These are phyloP conservation scores for Aspergillus calidoustus DNA, from an alignment of 2,329 filamentous ascomycete genomes.

Conservation along the genomic window DNA sequence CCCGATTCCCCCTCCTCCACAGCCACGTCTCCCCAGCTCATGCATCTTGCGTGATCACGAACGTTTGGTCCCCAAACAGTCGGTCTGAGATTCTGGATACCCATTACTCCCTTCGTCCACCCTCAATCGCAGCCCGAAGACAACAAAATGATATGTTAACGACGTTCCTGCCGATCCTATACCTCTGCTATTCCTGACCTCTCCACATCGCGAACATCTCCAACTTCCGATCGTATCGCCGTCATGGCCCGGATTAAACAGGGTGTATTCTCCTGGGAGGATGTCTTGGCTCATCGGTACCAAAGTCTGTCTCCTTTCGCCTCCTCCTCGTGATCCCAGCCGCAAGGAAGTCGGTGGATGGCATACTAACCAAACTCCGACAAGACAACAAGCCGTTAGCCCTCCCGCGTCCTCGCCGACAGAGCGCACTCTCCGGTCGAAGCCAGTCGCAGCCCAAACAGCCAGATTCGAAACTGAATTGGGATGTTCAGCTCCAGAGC, in stretches of 20 bases:
- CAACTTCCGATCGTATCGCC: not conserved
- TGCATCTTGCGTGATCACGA: slow-evolving; percentile 11
- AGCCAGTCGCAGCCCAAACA: slow-evolving; percentile 18
- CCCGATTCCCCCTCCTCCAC: not conserved
- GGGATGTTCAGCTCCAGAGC: slow-evolving; percentile 31
- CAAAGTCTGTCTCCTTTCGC: slow-evolving; percentile 36
- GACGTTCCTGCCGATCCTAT: not conserved
- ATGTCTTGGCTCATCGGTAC: slow-evolving; percentile 45
- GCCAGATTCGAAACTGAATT: slow-evolving; percentile 20
- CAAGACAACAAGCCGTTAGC: slow-evolving; percentile 38
- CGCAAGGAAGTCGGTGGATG: not conserved
- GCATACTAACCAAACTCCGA: not conserved
- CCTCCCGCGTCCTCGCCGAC: slow-evolving; percentile 24
- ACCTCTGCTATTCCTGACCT: not conserved
- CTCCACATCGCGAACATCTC: not conserved
- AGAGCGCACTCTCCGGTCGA: slow-evolving; percentile 16
- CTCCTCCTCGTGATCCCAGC: not conserved
- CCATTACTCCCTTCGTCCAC: not conserved
- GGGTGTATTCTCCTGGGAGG: slow-evolving; percentile 47
- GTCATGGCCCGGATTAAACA: slow-evolving; percentile 41
- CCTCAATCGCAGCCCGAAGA: not conserved
- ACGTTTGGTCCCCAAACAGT: not conserved
- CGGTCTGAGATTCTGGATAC: not conserved
- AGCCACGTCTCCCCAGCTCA: slow-evolving; percentile 10
- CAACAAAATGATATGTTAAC: slow-evolving; percentile 12